Conservation (phyloP, 169 alveolate genomes). For the Sarcocystis neurona region DNA sequence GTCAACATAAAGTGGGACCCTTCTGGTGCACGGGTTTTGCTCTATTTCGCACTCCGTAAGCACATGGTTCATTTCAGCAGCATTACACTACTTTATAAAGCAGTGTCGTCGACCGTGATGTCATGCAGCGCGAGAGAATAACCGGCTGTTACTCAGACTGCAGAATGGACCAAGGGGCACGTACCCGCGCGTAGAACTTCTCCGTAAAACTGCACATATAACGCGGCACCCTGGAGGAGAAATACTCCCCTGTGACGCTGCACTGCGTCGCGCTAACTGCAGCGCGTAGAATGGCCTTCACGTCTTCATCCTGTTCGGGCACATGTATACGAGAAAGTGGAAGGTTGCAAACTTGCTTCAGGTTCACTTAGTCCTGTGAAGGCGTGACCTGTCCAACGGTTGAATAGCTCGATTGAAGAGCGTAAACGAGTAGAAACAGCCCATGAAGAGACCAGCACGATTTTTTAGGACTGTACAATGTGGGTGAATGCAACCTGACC, state of each 20-base stretch:
- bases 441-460: background rate
- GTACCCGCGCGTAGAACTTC: constrained; percentile 27
- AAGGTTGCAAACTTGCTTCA: background rate
- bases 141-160: background rate
- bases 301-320: constrained; percentile 25
- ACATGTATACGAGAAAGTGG: background rate
- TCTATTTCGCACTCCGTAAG: background rate
- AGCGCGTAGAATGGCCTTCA: constrained; percentile 27
- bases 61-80: background rate
- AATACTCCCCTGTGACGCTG: constrained; percentile 33
- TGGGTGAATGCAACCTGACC: background rate
- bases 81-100: background rate
- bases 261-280: constrained; percentile 41
- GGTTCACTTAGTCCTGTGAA: background rate
- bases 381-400: background rate
- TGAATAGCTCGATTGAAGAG: background rate
- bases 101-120: background rate
- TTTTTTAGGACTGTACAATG: background rate
- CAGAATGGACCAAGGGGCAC: background rate
- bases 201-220: constrained; percentile 32
- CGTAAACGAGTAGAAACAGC: background rate
- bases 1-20: background rate
- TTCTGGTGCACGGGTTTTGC: background rate
- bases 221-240: constrained; percentile 22
- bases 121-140: background rate